Evolutionary conservation across 257 asterid genomes (phyloP), one percentile per base, ranked within the genome.

Genomic region (Ballota nigra): DNA sequence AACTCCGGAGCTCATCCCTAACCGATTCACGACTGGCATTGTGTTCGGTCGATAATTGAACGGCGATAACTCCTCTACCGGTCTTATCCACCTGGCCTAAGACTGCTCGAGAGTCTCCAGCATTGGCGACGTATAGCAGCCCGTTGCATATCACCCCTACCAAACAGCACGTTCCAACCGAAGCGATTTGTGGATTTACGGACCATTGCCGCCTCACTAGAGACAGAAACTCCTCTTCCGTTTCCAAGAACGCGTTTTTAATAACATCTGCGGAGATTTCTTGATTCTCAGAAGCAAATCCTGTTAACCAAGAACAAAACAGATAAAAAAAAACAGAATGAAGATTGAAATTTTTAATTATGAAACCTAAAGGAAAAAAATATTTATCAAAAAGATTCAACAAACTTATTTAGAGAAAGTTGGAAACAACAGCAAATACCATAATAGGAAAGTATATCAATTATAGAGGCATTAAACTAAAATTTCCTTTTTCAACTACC

Each of bases 141-240:
- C 97, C 98, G n/a, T 81, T 77, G 79, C 89, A 83, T 69, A 95
- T 81, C 68, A 94, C 84, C 62, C 98, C 98, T 6, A 80, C 97
- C 83, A 94, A 88, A 81, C 99, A 94, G 74, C 99, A 94, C 2
- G 98, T 79, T 34, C 99, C 99, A 4, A 91, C 98, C 2, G 99
- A 86, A 23, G 98, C 98, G 23, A 94, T 61, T 72, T 88, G 97
- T 33, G 99, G 98, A 69, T 70, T 92, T 33, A 73, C 51, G 13
- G 70, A 74, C 99, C 99, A 94, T 70, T 88, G 87, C 29, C 79
- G 86, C 82, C 79, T 86, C 62, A 94, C 99, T 8, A 80, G 80
- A 55, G 91, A 83, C 16, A 94, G 82, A 58, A 94, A 94, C 70
- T 89, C 96, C 77, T 91, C 92, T 68, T 94, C 99, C 0, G 98